Conservation (phyloP, 2,329 filamentous ascomycete genomes). For the Colletotrichum orchidophilum region DNA sequence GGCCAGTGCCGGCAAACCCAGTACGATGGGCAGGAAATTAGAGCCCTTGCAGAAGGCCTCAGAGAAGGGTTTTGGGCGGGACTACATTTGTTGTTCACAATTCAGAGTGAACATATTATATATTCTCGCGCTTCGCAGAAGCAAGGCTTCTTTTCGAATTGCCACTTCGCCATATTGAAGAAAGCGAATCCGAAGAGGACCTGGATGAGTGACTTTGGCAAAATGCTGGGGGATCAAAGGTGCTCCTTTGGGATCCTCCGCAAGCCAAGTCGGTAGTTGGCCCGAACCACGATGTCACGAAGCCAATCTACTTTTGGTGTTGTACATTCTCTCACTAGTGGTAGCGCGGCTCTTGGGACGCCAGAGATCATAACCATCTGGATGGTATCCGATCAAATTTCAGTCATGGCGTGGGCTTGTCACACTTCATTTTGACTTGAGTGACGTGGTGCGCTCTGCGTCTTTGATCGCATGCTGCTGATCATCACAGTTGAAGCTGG, state of each 20-base stretch:
- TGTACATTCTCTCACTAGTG: constrained; percentile 14
- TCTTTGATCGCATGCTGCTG: too few species aligned
- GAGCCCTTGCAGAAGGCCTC: neutral
- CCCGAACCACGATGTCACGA: constrained; percentile 14
- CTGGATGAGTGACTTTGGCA: too few species aligned
- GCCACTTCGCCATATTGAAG: neutral
- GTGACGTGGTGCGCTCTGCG: too few species aligned
- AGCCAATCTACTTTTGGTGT: neutral
- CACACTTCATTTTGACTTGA: neutral
- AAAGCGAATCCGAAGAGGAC: neutral
- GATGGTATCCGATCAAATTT: neutral
- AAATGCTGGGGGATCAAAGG: neutral
- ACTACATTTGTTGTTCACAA: neutral
- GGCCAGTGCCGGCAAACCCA: neutral
- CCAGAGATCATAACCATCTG: neutral
- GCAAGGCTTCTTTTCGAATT: neutral
- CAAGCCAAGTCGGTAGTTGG: constrained; percentile 17
- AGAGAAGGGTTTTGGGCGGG: neutral
- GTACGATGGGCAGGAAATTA: neutral
- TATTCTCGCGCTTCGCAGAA: neutral
- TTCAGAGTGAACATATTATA: neutral
- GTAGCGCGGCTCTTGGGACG: neutral
- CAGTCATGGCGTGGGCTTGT: neutral
- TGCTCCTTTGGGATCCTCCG: neutral
- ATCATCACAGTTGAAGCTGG: neutral